Evolutionary conservation across 2,329 filamentous ascomycete species (phyloP).

Genomic region (Penicillium hordei): DNA sequence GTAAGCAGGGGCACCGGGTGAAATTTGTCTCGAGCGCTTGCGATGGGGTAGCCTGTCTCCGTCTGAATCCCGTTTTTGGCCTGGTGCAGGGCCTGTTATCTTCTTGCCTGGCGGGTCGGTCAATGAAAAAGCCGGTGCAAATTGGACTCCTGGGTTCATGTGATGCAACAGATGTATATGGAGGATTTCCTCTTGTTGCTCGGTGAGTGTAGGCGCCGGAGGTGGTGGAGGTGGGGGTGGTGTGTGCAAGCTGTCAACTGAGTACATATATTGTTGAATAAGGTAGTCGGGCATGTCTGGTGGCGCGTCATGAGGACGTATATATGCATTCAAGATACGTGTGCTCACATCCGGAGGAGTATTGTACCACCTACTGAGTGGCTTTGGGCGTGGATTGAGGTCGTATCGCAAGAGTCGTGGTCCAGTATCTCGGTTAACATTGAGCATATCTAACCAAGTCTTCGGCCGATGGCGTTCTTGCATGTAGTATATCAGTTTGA

Average conservation of each 20-base stretch:
- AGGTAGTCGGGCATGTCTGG: constrained; percentile 10
- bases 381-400: constrained; percentile 11
- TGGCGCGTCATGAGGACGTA: constrained; percentile 16
- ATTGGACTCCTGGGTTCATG: neutral
- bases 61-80: neutral
- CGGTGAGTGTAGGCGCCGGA: neutral
- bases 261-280: constrained; percentile 15
- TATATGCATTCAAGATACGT: constrained; percentile 1
- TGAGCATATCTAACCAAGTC: constrained; percentile 14
- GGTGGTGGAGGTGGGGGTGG: neutral
- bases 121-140: neutral
- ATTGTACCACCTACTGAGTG: constrained; percentile 28
- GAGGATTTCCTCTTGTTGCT: neutral
- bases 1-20: constrained; percentile 7
- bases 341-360: constrained; percentile 5
- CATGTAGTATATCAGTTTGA: constrained; percentile 30
- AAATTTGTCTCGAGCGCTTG: constrained; percentile 1
- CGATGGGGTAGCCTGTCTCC: neutral
- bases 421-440: constrained; percentile 29
- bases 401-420: constrained; percentile 32
- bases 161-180: neutral
- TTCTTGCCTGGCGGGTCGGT: neutral
- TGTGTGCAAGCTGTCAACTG: constrained; percentile 6
- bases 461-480: constrained; percentile 20
- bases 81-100: neutral